A percentile compares a stretch with the other conserved stretches of the same genome.
Conservation (phyloP, 1,284 basidiomycete species). For the Cryptococcus wingfieldii region DNA sequence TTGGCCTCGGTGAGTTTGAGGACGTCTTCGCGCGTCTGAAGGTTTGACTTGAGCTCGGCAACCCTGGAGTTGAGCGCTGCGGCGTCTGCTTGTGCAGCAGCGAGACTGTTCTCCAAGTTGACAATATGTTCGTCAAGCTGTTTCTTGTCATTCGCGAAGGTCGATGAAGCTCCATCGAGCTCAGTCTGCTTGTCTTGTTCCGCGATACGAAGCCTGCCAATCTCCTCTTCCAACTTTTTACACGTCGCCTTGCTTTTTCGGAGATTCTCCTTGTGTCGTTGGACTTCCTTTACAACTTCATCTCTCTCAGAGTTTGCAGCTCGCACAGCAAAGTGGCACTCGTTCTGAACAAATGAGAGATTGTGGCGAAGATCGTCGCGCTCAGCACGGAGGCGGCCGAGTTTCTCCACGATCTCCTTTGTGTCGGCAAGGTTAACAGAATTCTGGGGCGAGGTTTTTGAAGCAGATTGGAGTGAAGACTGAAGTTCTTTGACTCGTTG, state of each 20-base stretch:
- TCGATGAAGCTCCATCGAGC: slow-evolving; percentile 7
- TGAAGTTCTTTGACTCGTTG: slow-evolving; percentile 9
- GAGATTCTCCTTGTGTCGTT: slow-evolving; percentile 15
- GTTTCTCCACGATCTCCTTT: slow-evolving; percentile 55
- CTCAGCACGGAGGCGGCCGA: slow-evolving; percentile 65
- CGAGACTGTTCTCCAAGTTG: slow-evolving; percentile 6
- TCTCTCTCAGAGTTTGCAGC: slow-evolving; percentile 56
- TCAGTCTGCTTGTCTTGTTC: slow-evolving; percentile 2
- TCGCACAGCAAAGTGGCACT: slow-evolving; percentile 63
- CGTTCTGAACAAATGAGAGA: slow-evolving; percentile 66
- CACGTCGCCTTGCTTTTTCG: slow-evolving; percentile 4
- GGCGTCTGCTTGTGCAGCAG: not conserved
- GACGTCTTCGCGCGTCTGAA: not conserved
- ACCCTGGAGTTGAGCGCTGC: slow-evolving; percentile 2
- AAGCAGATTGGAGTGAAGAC: slow-evolving; percentile 5
- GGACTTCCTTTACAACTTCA: slow-evolving; percentile 24
- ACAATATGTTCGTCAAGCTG: slow-evolving; percentile 3
- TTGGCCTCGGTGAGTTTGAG: slow-evolving; percentile 3
- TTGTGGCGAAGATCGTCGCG: slow-evolving; percentile 64
- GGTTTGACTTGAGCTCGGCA: slow-evolving; percentile 2
- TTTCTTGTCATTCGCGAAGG: not conserved
- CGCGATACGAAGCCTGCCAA: slow-evolving; percentile 1
- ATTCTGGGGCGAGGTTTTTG: not conserved
- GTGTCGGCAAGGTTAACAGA: not conserved
- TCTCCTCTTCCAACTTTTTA: slow-evolving; percentile 13